Conservation (phyloP, 257 asterid genomes). For the Solanum chiquidenum region DNA sequence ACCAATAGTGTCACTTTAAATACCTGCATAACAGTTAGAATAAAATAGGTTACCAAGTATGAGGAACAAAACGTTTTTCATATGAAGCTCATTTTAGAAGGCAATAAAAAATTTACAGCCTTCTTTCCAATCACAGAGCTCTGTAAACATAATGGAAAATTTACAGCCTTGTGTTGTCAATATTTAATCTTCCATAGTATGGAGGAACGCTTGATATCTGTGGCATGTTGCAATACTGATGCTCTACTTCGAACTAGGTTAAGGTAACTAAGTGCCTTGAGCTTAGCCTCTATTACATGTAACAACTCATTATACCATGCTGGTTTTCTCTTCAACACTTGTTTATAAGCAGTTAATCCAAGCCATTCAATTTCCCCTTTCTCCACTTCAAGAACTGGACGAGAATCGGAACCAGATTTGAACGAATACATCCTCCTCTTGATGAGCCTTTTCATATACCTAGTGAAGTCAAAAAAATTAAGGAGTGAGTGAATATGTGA, state of each 20-base stretch:
- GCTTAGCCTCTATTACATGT: slow-evolving; percentile 20
- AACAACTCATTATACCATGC: slow-evolving; percentile 40
- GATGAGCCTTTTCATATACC: slow-evolving; percentile 64
- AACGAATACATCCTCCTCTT: slow-evolving; percentile 41
- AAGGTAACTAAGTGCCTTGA: slow-evolving; percentile 20
- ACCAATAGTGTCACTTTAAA: neutral
- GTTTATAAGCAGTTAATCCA: slow-evolving; percentile 53
- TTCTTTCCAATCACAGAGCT: neutral
- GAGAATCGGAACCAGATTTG: slow-evolving; percentile 15
- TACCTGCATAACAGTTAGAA: neutral
- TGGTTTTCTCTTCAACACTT: slow-evolving; percentile 55
- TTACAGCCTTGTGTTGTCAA: slow-evolving; percentile 9
- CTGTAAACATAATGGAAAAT: neutral
- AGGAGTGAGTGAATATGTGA: neutral
- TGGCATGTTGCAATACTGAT: slow-evolving; percentile 46
- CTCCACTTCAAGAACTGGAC: slow-evolving; percentile 44
- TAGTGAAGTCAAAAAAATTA: slow-evolving; percentile 2
- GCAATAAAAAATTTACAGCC: neutral
- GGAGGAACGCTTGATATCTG: slow-evolving; percentile 54
- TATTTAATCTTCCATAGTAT: slow-evolving; percentile 58
- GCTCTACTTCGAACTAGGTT: slow-evolving; percentile 20
- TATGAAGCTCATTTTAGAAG: neutral
- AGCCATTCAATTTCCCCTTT: slow-evolving; percentile 58
- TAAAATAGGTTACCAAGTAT: neutral
- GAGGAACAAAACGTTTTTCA: neutral